Base-by-base conservation (phyloP, 495 filamentous ascomycete species). In the Talaromyces liani region DNA sequence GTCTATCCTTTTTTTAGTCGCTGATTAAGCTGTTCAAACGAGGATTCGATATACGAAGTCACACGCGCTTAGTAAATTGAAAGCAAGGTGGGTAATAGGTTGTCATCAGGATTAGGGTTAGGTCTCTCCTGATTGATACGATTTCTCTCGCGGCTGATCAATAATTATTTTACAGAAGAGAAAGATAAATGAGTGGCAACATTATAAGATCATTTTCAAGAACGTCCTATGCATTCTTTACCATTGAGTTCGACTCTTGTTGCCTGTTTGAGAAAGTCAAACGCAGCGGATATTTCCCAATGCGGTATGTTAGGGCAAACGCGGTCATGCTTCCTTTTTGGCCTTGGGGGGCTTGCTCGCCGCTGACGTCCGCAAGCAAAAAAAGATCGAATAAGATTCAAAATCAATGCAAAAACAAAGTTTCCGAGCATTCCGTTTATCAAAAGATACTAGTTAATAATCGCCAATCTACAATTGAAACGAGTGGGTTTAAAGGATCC, bases 301-400 rank as follows among this genome's bases (percentile, higher is more conserved):
- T 9, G 16, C 45, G 45, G 45, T n/a, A 56, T 58, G n/a, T 58
- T 58, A 58, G 56, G 56, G 56, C 56, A 58, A 58, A 18, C n/a
- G 16, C n/a, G 56, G 56, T 58, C 56, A 58, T 55, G 51, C 45
- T 49, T 49, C 20, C 41, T 14, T 14, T 24, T 39, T 39, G 34
- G 34, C 34, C 10, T 2, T 41, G 14, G 36, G 45, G 45, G 45
- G 6, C 18, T 6, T 20, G 2, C 45, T 49, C n/a, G 45, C 45
- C 45, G 18, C 45, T 49, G 45, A 49, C 45, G 45, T 49, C 18
- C 45, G 22, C 10, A 36, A 49, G 18, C 45, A 20, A 41, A 10
- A 14, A 49, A 49, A 7, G 0, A 49, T 49, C 45, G 45, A 49
- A 49, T 49, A 49, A 22, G 45, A 49, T 9, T 27, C 8, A 9